Evolutionary conservation across 2,329 filamentous ascomycete genomes (phyloP).

Genomic region (Cordyceps tenuipes): DNA sequence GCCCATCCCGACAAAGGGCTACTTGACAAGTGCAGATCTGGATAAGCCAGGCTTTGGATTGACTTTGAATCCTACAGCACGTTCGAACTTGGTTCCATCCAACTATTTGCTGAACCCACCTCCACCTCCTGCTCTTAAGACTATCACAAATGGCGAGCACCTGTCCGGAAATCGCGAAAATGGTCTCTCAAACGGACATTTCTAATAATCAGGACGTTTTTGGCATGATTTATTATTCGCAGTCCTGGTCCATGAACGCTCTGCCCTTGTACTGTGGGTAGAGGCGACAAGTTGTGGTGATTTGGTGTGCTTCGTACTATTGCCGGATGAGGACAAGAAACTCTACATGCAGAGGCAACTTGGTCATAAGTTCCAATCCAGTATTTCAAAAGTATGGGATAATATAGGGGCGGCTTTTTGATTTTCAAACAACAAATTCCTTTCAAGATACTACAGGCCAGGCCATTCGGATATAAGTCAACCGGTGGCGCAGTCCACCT

Average conservation of each 20-base stretch:
- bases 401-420: no score
- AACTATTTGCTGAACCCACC: slow-evolving; percentile 63
- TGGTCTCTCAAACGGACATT: background rate
- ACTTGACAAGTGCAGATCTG: slow-evolving; percentile 67
- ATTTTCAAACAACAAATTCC: no score
- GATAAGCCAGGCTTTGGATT: slow-evolving; percentile 89
- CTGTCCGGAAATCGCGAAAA: slow-evolving; percentile 1
- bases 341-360: no score
- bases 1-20: slow-evolving; percentile 78
- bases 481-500: background rate
- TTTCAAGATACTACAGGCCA: background rate
- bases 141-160: slow-evolving; percentile 17
- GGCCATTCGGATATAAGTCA: background rate
- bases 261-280: no score
- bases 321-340: no score
- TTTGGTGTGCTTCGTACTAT: no score
- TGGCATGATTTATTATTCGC: background rate
- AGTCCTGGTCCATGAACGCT: no score
- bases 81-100: slow-evolving; percentile 65
- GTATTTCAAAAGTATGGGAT: no score
- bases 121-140: slow-evolving; percentile 37
- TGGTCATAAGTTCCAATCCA: no score
- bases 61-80: slow-evolving; percentile 70
- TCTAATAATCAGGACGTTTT: background rate
- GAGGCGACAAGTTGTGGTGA: no score